Percentiles rank a stretch among this genome's conserved stretches.
phyloP scores from a whole-genome alignment of 2,329 filamentous ascomycete species.

The Furcasterigmium sp. region DNA sequence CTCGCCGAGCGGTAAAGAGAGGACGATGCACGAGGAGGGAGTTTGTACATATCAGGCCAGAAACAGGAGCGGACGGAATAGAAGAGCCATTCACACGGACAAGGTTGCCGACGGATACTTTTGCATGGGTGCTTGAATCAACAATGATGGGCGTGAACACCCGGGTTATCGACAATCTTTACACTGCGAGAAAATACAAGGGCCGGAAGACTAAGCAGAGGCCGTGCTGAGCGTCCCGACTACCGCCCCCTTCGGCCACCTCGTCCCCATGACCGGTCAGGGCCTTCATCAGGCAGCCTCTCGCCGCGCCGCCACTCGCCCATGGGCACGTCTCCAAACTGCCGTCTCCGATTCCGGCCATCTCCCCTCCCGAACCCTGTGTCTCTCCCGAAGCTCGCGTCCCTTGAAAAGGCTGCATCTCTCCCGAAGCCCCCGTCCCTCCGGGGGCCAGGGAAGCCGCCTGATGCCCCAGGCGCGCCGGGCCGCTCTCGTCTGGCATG shows the following conservation, averaged over 20 bases:
- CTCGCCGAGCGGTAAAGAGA: conserved; percentile 65
- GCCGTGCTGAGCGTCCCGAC: too few species aligned
- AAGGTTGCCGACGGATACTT: too few species aligned
- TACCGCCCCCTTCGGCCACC: too few species aligned
- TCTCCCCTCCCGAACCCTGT: neutral
- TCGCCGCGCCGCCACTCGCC: conserved; percentile 67
- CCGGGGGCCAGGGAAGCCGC: conserved; percentile 7
- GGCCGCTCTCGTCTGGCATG: conserved; percentile 39
- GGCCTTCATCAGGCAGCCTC: conserved; percentile 47
- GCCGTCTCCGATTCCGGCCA: conserved; percentile 25
- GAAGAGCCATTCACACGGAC: conserved; percentile 1
- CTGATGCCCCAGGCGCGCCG: conserved; percentile 28
- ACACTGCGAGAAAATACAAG: too few species aligned
- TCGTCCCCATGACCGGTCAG: conserved; percentile 29
- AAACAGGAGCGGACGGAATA: neutral
- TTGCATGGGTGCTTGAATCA: too few species aligned
- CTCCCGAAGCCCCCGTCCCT: conserved; percentile 9
- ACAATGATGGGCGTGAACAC: too few species aligned
- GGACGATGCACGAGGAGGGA: conserved; percentile 8
- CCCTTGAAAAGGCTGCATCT: too few species aligned
- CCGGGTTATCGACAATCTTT: too few species aligned
- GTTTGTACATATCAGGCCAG: conserved; percentile 35
- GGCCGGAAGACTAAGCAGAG: too few species aligned
- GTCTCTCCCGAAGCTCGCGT: neutral
- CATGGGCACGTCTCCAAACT: conserved; percentile 26